Conservation (phyloP, 257 asterid genomes). For the Ophiorrhiza pumila region DNA sequence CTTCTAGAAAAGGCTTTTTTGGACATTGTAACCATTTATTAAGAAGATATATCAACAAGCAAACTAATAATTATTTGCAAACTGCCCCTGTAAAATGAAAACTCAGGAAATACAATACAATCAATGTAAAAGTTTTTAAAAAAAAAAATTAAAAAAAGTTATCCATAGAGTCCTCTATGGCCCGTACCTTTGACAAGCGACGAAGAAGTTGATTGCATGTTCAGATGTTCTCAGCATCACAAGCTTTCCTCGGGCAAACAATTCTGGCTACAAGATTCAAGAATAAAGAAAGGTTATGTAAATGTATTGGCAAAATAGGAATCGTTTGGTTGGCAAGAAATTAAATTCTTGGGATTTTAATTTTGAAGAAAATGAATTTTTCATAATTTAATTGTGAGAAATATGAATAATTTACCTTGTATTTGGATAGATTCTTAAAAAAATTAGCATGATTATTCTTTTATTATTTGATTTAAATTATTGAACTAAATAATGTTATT, state of each 20-base stretch:
- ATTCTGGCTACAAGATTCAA: constrained; percentile 73
- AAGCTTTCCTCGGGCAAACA: constrained; percentile 97
- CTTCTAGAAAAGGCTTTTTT: neutral
- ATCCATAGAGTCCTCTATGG: constrained; percentile 17
- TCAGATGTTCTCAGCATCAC: constrained; percentile 97
- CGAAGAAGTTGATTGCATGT: constrained; percentile 99
- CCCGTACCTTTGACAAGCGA: constrained; percentile 84
- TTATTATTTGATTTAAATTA: no score
- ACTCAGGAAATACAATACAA: neutral
- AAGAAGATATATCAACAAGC: neutral
- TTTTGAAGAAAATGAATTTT: no score
- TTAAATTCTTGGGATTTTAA: no score
- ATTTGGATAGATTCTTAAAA: no score
- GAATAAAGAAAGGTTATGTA: constrained; percentile 13
- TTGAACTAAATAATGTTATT: no score
- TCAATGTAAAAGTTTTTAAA: no score
- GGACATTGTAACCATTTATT: no score
- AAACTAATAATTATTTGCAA: neutral
- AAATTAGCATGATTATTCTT: no score
- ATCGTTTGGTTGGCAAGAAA: no score
- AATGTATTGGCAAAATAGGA: neutral
- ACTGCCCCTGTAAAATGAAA: neutral
- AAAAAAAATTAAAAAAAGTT: constrained; percentile 6
- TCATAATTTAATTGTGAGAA: no score
- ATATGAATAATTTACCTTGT: no score